A percentile compares a stretch with the other conserved stretches of the same genome.
phyloP scores from a whole-genome alignment of 2,329 filamentous ascomycete species.

The Septoria linicola region DNA sequence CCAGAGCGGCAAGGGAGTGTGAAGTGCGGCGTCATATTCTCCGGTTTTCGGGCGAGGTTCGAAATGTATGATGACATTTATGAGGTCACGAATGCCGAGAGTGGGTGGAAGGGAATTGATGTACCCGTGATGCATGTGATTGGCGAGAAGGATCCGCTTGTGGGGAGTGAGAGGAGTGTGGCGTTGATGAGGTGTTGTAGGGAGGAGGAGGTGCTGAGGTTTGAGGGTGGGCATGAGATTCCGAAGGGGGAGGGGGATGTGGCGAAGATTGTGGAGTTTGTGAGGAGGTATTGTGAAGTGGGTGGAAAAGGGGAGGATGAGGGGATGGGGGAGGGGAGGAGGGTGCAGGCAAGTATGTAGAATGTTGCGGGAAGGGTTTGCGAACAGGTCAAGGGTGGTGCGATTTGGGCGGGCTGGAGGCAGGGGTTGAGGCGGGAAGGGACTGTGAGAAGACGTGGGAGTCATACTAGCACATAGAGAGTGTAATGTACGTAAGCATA shows the following conservation, averaged over 20 bases:
- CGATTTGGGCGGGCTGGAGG: too few relatives aligned
- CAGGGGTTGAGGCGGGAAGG: too few relatives aligned
- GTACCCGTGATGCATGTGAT: slow-evolving; percentile 26
- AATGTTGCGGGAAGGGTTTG: too few relatives aligned
- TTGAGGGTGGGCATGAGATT: slow-evolving; percentile 26
- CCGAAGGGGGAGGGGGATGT: slow-evolving; percentile 24
- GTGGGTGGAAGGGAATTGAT: slow-evolving; percentile 18
- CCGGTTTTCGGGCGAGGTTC: slow-evolving; percentile 26
- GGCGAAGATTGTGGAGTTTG: slow-evolving; percentile 19
- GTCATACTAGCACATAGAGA: too few relatives aligned
- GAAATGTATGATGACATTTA: slow-evolving; percentile 25
- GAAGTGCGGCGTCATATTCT: slow-evolving; percentile 23
- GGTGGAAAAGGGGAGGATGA: background rate
- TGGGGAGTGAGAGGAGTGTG: slow-evolving; percentile 26
- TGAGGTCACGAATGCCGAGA: slow-evolving; percentile 13
- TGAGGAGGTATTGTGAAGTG: slow-evolving; percentile 17
- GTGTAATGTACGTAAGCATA: too few relatives aligned
- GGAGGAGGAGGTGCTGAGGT: slow-evolving; percentile 16
- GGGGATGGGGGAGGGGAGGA: background rate
- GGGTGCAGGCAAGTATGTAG: slow-evolving; percentile 1
- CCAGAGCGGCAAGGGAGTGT: slow-evolving; percentile 3
- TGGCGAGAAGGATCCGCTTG: slow-evolving; percentile 23
- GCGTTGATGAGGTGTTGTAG: slow-evolving; percentile 23
- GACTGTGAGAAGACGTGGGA: too few relatives aligned
- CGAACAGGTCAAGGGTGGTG: too few relatives aligned